Base-by-base conservation (phyloP, 2,329 filamentous ascomycete species). In the Remersonia thermophila region DNA sequence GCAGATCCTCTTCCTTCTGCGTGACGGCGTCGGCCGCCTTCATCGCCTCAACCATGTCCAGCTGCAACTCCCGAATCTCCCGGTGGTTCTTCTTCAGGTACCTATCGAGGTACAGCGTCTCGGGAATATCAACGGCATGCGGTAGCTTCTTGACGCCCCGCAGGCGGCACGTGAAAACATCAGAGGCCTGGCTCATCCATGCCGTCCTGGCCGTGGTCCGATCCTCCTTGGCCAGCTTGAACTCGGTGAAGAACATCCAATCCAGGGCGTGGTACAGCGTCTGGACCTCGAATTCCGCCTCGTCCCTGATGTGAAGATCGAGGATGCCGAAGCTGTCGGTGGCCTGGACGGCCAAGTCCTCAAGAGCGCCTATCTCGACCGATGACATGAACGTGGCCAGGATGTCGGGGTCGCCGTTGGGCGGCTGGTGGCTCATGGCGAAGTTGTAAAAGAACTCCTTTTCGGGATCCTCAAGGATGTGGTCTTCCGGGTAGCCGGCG, bases 391-490 rank as follows among this genome's bases (percentile, higher is more conserved):
- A 23, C 2, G 45, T 36, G 9, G 30, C 33, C 28, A 50, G 34
- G 4, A 35, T 31, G 14, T 37, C 35, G 7, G 25, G 10, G 11
- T 32, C 23, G 14, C 11, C 23, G 2, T 29, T 30, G 6, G 13
- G 23, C 7, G 20, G 25, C 9, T 14, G 20, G 7, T 33, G 41
- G 33, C 35, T 42, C 8, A 36, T 48, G 6, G 53, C 53, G 11
- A 73, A 50, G 7, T 51, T 55, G 9, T 65, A 58, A 39, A 66
- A 71, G 28, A 69, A 63, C 16, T 59, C 58, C 34, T 59, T 59
- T 38, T 64, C 62, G 14, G 56, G 51, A 7, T 59, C 59, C 10
- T 40, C 49, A n/a, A 52, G 42, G 16, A 47, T 53, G 15, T 61
- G 53, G 10, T 57, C 53, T 23, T 58, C 44, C 10, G 28, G 29